These are phyloP conservation scores for Penicillium nucicola DNA, from an alignment of 495 filamentous ascomycete genomes.

Conservation along the genomic window DNA sequence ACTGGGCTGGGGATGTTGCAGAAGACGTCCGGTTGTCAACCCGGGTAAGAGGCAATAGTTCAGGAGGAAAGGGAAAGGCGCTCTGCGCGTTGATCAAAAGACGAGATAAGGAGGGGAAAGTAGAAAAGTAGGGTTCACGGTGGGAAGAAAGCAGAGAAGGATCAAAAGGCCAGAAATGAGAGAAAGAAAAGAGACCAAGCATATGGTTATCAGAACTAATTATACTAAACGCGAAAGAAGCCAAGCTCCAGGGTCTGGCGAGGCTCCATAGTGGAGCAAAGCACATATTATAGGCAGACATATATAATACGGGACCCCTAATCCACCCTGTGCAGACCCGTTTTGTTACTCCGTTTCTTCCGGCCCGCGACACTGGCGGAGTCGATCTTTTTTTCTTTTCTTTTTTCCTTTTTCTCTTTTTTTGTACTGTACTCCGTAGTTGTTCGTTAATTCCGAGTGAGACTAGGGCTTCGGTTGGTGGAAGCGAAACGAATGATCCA, in stretches of 20 bases:
- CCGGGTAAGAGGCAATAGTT: constrained; percentile 12
- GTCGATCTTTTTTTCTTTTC: constrained; percentile 5
- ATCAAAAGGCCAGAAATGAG: constrained; percentile 2
- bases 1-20: constrained; percentile 23
- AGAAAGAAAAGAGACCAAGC: constrained; percentile 7
- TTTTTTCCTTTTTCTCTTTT: not conserved
- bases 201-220: constrained; percentile 16
- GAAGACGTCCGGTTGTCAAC: constrained; percentile 15
- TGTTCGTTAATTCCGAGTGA: constrained; percentile 7
- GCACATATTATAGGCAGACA: not conserved
- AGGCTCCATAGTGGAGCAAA: constrained; percentile 12
- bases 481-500: constrained; percentile 18
- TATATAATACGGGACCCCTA: constrained; percentile 17
- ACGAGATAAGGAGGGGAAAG: not conserved
- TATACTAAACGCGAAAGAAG: constrained; percentile 16
- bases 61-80: constrained; percentile 16
- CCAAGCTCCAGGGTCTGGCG: constrained; percentile 32
- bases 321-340: constrained; percentile 28
- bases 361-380: constrained; percentile 21
- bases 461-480: constrained; percentile 28
- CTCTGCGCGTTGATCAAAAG: not conserved
- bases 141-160: constrained; percentile 9
- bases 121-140: constrained; percentile 6
- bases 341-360: constrained; percentile 27
- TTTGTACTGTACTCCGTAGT: no score